Conservation (phyloP, 1,139 yeast genomes). For the Suhomyces terraborum region DNA sequence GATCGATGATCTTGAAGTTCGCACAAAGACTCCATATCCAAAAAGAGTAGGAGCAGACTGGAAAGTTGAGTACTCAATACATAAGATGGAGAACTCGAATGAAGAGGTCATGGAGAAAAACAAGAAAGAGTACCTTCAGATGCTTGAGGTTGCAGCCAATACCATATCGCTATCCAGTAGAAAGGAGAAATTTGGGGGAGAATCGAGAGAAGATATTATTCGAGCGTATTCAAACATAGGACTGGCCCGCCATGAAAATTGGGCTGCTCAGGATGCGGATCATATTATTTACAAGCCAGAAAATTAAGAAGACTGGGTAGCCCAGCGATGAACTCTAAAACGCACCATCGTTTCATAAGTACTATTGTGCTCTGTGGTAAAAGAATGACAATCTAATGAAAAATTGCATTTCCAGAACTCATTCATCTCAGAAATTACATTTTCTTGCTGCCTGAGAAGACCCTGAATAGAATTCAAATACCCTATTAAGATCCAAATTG, state of each 20-base stretch:
- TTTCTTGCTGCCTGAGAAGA: too few species aligned
- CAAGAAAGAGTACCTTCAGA: constrained; percentile 13
- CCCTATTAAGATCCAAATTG: too few species aligned
- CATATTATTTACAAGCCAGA: constrained; percentile 21
- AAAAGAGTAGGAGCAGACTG: constrained; percentile 16
- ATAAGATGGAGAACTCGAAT: constrained; percentile 9
- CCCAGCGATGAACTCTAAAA: too few species aligned
- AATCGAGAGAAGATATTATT: constrained; percentile 20
- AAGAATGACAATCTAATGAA: too few species aligned
- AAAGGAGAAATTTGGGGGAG: constrained; percentile 6
- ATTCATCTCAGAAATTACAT: too few species aligned
- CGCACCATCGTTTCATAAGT: too few species aligned
- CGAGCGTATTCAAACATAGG: constrained; percentile 33
- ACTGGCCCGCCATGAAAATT: constrained; percentile 26
- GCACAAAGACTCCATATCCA: constrained; percentile 15
- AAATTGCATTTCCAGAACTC: too few species aligned
- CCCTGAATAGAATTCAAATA: too few species aligned
- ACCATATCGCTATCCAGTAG: constrained; percentile 13
- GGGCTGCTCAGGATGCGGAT: constrained; percentile 28
- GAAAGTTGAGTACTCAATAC: constrained; percentile 16
- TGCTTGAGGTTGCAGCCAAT: constrained; percentile 15
- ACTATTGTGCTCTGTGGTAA: too few species aligned
- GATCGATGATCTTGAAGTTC: constrained; percentile 16
- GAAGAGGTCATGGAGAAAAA: constrained; percentile 5
- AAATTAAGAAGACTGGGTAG: constrained; percentile 14